Conservation (phyloP, 805 yeast species). For the Barnettozyma wickerhamii region DNA sequence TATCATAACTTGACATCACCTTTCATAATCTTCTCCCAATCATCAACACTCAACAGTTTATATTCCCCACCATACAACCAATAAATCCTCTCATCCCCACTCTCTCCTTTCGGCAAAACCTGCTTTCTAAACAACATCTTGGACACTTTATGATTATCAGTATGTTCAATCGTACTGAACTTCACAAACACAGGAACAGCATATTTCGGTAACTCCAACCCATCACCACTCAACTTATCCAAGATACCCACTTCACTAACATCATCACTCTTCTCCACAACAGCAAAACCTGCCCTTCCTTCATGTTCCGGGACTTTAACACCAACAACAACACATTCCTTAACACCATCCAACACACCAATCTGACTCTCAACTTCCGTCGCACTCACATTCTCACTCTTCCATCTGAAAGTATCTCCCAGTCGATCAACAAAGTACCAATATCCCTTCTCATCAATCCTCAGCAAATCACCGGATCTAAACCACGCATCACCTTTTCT, state of each 20-base stretch:
- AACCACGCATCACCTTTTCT: constrained; percentile 88
- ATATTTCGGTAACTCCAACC: constrained; percentile 64
- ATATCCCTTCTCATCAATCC: constrained; percentile 59
- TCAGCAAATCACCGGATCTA: constrained; percentile 81
- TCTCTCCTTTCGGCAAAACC: constrained; percentile 60
- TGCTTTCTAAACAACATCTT: constrained; percentile 68
- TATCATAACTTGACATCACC: constrained; percentile 19
- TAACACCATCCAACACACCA: constrained; percentile 34
- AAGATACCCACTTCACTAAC: constrained; percentile 29
- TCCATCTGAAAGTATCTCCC: constrained; percentile 97
- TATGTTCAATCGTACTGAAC: constrained; percentile 54
- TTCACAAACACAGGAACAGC: constrained; percentile 84
- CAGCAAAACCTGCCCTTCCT: constrained; percentile 92
- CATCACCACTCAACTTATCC: constrained; percentile 32
- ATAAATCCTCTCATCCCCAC: constrained; percentile 57
- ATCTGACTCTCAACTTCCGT: constrained; percentile 86
- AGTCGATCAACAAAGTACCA: constrained; percentile 85
- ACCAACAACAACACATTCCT: constrained; percentile 84
- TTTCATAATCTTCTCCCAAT: constrained; percentile 43
- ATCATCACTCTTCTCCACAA: constrained; percentile 48
- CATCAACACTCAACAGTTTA: constrained; percentile 47
- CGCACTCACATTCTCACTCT: constrained; percentile 90
- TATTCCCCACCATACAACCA: constrained; percentile 63
- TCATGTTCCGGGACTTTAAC: constrained; percentile 81
- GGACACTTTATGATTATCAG: constrained; percentile 80